phyloP scores from a whole-genome alignment of 306 rosid genomes.

The Ceratonia siliqua region DNA sequence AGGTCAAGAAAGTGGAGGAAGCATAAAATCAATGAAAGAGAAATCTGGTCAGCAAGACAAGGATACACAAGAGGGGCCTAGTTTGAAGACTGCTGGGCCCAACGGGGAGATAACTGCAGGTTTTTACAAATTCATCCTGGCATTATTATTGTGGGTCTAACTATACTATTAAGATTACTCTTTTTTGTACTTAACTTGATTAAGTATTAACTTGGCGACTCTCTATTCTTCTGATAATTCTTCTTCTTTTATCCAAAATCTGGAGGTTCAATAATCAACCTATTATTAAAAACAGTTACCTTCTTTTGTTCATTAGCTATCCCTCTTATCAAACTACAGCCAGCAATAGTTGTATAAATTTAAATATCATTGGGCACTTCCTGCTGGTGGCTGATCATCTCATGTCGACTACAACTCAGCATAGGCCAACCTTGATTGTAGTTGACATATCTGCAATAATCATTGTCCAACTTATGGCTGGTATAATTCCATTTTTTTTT shows the following conservation, averaged over 20 bases:
- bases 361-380: constrained; percentile 13
- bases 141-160: constrained; percentile 26
- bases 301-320: background rate
- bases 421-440: background rate
- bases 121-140: constrained; percentile 34
- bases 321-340: constrained; percentile 3
- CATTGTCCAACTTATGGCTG: background rate
- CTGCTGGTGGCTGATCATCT: constrained; percentile 26
- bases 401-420: background rate
- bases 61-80: constrained; percentile 47
- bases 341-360: constrained; percentile 7
- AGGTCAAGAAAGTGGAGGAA: constrained; percentile 56
- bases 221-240: constrained; percentile 13
- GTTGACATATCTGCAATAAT: background rate
- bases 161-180: background rate
- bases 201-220: constrained; percentile 15
- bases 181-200: constrained; percentile 11
- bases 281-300: constrained; percentile 24
- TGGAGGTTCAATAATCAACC: constrained; percentile 16
- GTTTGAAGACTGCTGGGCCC: constrained; percentile 58
- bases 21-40: constrained; percentile 56
- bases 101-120: constrained; percentile 64
- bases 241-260: constrained; percentile 17
- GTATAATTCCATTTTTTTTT: background rate
- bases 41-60: constrained; percentile 51